phyloP scores from a whole-genome alignment of 2,329 filamentous ascomycete species.

The Sclerotinia glacialis region DNA sequence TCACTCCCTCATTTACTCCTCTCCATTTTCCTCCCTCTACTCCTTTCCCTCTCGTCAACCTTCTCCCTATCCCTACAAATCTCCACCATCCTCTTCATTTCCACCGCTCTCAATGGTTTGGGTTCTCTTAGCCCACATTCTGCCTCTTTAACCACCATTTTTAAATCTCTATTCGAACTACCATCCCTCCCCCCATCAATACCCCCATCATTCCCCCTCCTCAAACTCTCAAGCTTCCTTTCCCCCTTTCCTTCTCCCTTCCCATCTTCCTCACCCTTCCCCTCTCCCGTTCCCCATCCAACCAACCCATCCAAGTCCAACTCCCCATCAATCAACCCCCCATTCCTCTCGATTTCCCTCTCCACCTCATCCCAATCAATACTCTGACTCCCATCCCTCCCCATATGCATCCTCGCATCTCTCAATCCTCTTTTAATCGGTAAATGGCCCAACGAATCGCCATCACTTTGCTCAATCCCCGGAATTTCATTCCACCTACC shows the following conservation, averaged over 20 bases:
- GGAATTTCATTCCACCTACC: background rate
- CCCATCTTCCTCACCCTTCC: background rate
- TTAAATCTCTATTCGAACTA: background rate
- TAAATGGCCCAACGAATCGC: background rate
- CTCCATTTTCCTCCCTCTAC: constrained; percentile 3
- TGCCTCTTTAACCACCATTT: constrained; percentile 36
- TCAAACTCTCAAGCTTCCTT: background rate
- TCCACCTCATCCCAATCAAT: constrained; percentile 4
- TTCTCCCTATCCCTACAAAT: constrained; percentile 32
- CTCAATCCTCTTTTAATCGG: background rate
- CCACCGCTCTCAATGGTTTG: constrained; percentile 34
- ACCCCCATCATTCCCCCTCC: background rate
- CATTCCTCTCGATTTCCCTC: background rate
- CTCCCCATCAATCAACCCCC: background rate
- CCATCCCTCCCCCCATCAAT: background rate
- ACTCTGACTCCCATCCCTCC: background rate
- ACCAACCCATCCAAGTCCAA: background rate
- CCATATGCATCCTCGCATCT: constrained; percentile 1
- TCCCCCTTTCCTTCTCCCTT: background rate
- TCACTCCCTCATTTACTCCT: background rate
- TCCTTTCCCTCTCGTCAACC: constrained; percentile 25
- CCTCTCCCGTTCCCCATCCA: background rate
- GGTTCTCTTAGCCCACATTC: constrained; percentile 36
- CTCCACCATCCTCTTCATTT: constrained; percentile 37
- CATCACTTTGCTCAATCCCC: too few relatives aligned